Conservation (phyloP, 768 basidiomycete species). For the Leucosporidium yakuticum region DNA sequence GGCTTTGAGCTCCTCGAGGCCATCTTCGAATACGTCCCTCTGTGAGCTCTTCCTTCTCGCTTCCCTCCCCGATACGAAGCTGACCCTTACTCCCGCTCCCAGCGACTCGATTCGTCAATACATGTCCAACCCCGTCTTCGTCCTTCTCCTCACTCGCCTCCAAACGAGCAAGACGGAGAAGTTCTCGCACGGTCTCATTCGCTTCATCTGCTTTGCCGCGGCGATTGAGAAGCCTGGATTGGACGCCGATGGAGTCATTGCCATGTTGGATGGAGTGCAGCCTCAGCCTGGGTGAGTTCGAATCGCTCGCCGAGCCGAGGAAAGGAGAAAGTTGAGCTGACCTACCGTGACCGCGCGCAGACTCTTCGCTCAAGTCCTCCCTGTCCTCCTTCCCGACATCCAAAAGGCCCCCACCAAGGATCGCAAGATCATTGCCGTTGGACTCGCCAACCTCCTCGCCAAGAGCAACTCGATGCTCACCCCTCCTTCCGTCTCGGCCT, state of each 20-base stretch:
- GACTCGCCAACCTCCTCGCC: constrained; percentile 70
- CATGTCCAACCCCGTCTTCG: constrained; percentile 64
- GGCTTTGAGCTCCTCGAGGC: constrained; percentile 83
- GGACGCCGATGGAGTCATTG: constrained; percentile 70
- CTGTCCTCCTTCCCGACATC: constrained; percentile 70
- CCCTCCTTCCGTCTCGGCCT: constrained; percentile 57
- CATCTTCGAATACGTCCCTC: constrained; percentile 63
- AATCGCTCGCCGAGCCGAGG: neutral
- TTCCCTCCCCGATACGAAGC: neutral
- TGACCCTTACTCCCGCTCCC: constrained; percentile 8
- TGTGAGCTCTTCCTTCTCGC: constrained; percentile 52
- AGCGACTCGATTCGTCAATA: constrained; percentile 65
- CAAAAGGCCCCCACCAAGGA: constrained; percentile 75
- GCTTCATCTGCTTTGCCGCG: constrained; percentile 68
- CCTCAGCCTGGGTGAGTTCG: constrained; percentile 55
- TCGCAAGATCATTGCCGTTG: constrained; percentile 75
- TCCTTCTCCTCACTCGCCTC: constrained; percentile 71
- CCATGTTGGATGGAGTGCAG: constrained; percentile 76
- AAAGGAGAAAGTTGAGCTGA: neutral
- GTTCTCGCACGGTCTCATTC: constrained; percentile 72
- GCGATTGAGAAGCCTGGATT: constrained; percentile 69
- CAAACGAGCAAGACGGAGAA: constrained; percentile 79
- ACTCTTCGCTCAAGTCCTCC: constrained; percentile 72
- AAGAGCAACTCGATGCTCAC: constrained; percentile 65
- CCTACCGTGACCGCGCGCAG: constrained; percentile 43